Conservation (phyloP, 805 yeast species). For the Saccharomycopsis guyanensis region DNA sequence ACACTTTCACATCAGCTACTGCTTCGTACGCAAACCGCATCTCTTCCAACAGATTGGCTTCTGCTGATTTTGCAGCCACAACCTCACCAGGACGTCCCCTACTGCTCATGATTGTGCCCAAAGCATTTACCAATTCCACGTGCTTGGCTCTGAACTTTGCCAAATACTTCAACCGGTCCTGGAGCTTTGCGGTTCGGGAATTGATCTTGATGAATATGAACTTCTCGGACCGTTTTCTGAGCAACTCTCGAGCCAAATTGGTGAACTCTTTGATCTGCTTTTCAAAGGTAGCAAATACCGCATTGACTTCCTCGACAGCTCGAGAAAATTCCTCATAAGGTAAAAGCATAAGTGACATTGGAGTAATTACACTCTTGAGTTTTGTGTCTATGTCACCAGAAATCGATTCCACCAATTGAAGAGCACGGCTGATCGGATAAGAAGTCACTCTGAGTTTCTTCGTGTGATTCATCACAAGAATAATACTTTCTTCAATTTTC, state of each 20-base stretch:
- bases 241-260: conserved; percentile 61
- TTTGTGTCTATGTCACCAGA: conserved; percentile 47
- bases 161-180: conserved; percentile 38
- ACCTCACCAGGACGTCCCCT: too few species aligned
- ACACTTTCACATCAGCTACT: conserved; percentile 31
- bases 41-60: conserved; percentile 27
- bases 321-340: conserved; percentile 34
- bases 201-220: conserved; percentile 56
- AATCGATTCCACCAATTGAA: conserved; percentile 58
- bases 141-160: conserved; percentile 45
- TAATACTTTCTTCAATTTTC: conserved; percentile 39
- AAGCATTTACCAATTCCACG: conserved; percentile 36
- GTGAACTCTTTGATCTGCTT: conserved; percentile 54
- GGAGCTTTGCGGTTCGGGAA: conserved; percentile 34
- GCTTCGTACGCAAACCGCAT: conserved; percentile 36
- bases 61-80: conserved; percentile 21
- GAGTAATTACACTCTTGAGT: conserved; percentile 32
- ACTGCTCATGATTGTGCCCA: conserved; percentile 23
- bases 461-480: conserved; percentile 49
- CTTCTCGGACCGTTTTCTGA: conserved; percentile 66
- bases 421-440: conserved; percentile 59
- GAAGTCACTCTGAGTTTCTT: conserved; percentile 50
- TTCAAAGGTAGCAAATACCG: conserved; percentile 47
- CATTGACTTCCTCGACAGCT: conserved; percentile 26
- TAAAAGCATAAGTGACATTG: conserved; percentile 36